Base-by-base conservation (phyloP, 2,329 filamentous ascomycete species). In the Exutisphaerella laricina region DNA sequence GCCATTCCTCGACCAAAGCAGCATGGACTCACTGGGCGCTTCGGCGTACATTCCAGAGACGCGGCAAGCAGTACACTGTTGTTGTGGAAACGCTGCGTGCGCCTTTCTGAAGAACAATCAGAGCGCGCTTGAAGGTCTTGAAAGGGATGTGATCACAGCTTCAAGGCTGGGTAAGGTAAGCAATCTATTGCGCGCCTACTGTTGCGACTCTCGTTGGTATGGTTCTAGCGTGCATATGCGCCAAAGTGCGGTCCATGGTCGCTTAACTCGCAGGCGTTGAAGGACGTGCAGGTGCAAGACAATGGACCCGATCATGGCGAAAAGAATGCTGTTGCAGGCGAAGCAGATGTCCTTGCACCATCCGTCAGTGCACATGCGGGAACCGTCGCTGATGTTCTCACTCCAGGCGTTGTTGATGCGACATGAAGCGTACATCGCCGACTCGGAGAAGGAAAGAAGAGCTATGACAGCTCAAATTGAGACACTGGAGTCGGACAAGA, bases 351-450 rank as follows among this genome's bases (percentile, higher is more conserved):
- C 32, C 22, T n/a, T n/a, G n/a, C n/a, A n/a, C n/a, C n/a, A n/a
- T n/a, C n/a, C n/a, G n/a, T n/a, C n/a, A n/a, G n/a, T n/a, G n/a
- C n/a, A n/a, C n/a, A n/a, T n/a, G n/a, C n/a, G n/a, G n/a, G 38
- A 29, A 39, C 75, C 75, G 70, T 84, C 53, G 54, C 58, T 94
- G 68, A 94, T 80, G 40, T 85, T 79, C 67, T 71, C 77, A 41
- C 67, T 84, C 46, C 81, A 97, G 92, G 88, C 88, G 47, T 75
- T 98, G 43, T 79, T 98, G 30, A 80, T 84, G 52, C 84, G 90
- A 58, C 89, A 98, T 77, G 89, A 97, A 72, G 81, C 85, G 46
- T 96, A 94, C 67, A 90, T 96, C 75, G 83, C 83, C 55, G 88
- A 95, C 65, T 88, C 89, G 46, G 88, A 95, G 71, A 80, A 81